Conservation (phyloP, 148 eudicot species). For the Oxyria digyna region DNA sequence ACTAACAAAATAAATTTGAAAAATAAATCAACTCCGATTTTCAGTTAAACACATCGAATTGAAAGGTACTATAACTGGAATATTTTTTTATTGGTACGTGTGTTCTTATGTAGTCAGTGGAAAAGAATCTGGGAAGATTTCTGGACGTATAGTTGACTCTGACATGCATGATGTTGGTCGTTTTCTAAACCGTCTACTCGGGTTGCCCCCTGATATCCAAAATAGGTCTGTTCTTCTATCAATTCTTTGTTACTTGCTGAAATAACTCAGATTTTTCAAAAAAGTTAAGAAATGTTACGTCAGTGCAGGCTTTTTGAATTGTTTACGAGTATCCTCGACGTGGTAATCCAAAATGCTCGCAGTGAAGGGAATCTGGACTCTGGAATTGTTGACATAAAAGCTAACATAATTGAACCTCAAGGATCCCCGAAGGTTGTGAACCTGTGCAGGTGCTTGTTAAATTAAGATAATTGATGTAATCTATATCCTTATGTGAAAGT, state of each 20-base stretch:
- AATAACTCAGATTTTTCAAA: neutral
- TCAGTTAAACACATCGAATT: neutral
- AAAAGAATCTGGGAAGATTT: conserved; percentile 65
- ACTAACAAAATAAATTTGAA: neutral
- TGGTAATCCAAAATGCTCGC: conserved; percentile 66
- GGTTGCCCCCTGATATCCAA: conserved; percentile 91
- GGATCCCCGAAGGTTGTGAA: conserved; percentile 73
- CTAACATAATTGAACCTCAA: conserved; percentile 58
- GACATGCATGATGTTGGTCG: conserved; percentile 98
- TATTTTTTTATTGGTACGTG: neutral
- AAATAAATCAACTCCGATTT: neutral
- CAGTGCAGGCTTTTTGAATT: conserved; percentile 80
- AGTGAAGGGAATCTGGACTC: conserved; percentile 88
- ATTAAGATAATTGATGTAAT: neutral
- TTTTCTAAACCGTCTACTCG: conserved; percentile 82
- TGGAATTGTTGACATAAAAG: conserved; percentile 89
- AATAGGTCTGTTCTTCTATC: conserved; percentile 41
- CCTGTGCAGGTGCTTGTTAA: neutral
- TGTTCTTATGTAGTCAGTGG: conserved; percentile 39
- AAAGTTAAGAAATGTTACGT: neutral
- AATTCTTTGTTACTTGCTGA: neutral
- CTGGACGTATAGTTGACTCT: conserved; percentile 87
- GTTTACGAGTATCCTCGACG: conserved; percentile 74
- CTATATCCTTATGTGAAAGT: neutral
- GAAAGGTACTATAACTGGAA: neutral